Conservation (phyloP, 2,329 filamentous ascomycete species). For the Daldinia sp. region DNA sequence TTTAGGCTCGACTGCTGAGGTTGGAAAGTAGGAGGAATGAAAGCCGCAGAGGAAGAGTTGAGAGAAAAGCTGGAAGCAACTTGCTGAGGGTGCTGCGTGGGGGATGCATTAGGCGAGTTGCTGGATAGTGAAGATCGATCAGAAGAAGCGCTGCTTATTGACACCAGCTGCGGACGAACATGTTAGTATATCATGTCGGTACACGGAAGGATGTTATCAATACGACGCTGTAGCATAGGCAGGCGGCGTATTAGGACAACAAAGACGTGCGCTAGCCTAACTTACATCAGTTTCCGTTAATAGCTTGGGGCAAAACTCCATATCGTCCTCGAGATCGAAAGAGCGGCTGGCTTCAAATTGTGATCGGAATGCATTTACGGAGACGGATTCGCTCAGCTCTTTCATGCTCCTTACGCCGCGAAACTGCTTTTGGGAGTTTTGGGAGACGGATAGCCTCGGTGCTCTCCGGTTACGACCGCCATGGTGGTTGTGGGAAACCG, state of each 20-base stretch:
- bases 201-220: conserved; percentile 3
- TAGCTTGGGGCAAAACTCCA: conserved; percentile 93
- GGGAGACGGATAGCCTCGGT: conserved; percentile 81
- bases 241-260: conserved; percentile 17
- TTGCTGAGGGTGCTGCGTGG: conserved; percentile 86
- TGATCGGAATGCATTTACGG: conserved; percentile 81
- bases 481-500: conserved; percentile 80
- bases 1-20: conserved; percentile 77
- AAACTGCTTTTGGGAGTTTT: conserved; percentile 88
- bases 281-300: conserved; percentile 94
- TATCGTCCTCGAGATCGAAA: conserved; percentile 95
- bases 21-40: conserved; percentile 74
- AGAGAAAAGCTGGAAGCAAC: conserved; percentile 82
- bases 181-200: conserved; percentile 26
- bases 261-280: conserved; percentile 45
- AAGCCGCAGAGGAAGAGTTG: conserved; percentile 74
- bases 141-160: conserved; percentile 88
- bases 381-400: conserved; percentile 83
- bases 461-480: conserved; percentile 87
- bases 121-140: conserved; percentile 96
- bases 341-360: conserved; percentile 92
- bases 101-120: conserved; percentile 91
- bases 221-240: background rate
- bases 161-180: conserved; percentile 75
- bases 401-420: conserved; percentile 87